phyloP scores from a whole-genome alignment of 345 rosid genomes.

The thale cress (Arabidopsis thaliana) region TAIR10.1 NC_003074.8:6686501-6687000 shows the following conservation, averaged over 20 bases:
- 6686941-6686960: constrained; percentile 37
- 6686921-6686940: constrained; percentile 36
- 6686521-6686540: no score
- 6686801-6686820: background rate
- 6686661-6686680: constrained; percentile 31
- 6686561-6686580: no score
- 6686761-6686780: background rate
- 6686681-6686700: background rate
- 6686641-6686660: constrained; percentile 41
- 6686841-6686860: constrained; percentile 16
- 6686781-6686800: background rate
- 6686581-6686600: no score
- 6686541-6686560: no score
- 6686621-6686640: constrained; percentile 12
- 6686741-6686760: background rate
- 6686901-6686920: constrained; percentile 29
- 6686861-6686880: constrained; percentile 16
- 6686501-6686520: no score
- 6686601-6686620: background rate
- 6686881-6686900: background rate
- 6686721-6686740: no score
- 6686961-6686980: background rate
- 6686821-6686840: background rate
- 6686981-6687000: background rate
- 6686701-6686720: no score